A percentile compares a stretch with the other conserved stretches of the same genome.
Evolutionary conservation across 371 early-diverging fungal species (phyloP).

Genomic region (Chytridiales sp.): DNA sequence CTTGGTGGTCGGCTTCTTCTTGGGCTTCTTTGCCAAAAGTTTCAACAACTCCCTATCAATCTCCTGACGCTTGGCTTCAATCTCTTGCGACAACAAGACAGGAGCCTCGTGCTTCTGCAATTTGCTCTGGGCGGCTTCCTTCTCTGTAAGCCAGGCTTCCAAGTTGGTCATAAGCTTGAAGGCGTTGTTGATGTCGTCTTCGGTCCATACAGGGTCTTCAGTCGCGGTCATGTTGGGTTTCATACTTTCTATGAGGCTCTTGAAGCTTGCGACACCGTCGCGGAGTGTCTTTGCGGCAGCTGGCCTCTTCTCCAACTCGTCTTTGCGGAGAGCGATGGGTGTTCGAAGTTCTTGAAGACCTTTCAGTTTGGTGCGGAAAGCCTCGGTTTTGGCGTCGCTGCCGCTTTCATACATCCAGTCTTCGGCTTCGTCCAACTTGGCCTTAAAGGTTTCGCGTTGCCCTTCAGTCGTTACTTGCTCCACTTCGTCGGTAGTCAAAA

Average conservation of each 20-base stretch:
- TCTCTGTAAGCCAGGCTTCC: conserved; percentile 64
- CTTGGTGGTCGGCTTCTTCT: conserved; percentile 2
- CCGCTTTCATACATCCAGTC: conserved; percentile 89
- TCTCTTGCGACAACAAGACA: conserved; percentile 45
- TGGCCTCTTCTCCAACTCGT: conserved; percentile 63
- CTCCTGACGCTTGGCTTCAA: conserved; percentile 23
- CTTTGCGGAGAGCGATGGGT: conserved; percentile 63
- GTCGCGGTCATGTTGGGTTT: conserved; percentile 43
- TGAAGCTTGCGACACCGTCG: neutral
- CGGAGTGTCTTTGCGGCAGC: conserved; percentile 56
- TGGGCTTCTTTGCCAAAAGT: conserved; percentile 48
- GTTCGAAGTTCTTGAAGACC: conserved; percentile 50
- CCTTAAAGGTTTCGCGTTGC: conserved; percentile 67
- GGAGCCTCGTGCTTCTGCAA: conserved; percentile 63
- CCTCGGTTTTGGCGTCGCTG: conserved; percentile 61
- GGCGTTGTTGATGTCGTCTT: neutral
- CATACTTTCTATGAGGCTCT: conserved; percentile 11
- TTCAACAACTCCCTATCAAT: conserved; percentile 57
- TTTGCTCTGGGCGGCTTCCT: conserved; percentile 60
- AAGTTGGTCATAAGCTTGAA: conserved; percentile 27
- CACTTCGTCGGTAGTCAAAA: conserved; percentile 71
- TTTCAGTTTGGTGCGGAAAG: conserved; percentile 36
- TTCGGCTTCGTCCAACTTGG: conserved; percentile 58
- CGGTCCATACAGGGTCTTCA: conserved; percentile 36
- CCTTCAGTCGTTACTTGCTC: conserved; percentile 65